Base-by-base conservation (phyloP, 345 rosid genomes). In the Euphorbia pulcherrima region DNA sequence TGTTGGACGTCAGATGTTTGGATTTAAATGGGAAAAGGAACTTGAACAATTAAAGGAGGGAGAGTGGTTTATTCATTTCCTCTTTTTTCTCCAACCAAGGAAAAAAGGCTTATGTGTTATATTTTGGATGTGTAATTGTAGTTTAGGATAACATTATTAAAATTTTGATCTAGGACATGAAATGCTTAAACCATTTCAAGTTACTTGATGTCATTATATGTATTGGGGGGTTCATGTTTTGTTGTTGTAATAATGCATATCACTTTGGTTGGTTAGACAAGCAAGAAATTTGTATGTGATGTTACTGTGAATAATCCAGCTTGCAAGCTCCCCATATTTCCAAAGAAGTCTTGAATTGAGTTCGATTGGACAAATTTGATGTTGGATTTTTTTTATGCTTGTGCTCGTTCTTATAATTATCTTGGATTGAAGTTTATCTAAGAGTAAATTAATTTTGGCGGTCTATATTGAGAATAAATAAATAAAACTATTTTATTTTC, bases 1-100 rank as follows among this genome's bases (percentile, higher is more conserved):
- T 11, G 88, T 88, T 27, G 96, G 98, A 26, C 95, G 96, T 2
- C 98, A 90, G 73, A 88, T 92, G 90, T 66, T 74, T 70, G 98
- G 97, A 67, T 39, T 90, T 70, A 92, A 92, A 67, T 90, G 97
- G 97, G 92, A 90, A 74, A 92, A 84, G 72, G 98, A 92, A 74
- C 52, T 90, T 29, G 86, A 82, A 75, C 83, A 84, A 64, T 52
- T 92, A 52, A 77, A 84, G 10, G 89, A 87, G 71, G 73, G 72
- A 71, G 89, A 87, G 70, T 76, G 74, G 69, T 26, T 3, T 14
- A 35, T 6, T 23, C 59, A 6, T 11, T 0, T 53, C 8, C 44
- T 26, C 23, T 9, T 56, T 27, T 27, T 56, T 24, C 58, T 11
- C 17, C 30, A 41, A 12, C 47, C 47, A 41, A 41, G 47, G 12